Evolutionary conservation across 331 rosid genomes (phyloP).

Genomic region (Malus hybrid): DNA sequence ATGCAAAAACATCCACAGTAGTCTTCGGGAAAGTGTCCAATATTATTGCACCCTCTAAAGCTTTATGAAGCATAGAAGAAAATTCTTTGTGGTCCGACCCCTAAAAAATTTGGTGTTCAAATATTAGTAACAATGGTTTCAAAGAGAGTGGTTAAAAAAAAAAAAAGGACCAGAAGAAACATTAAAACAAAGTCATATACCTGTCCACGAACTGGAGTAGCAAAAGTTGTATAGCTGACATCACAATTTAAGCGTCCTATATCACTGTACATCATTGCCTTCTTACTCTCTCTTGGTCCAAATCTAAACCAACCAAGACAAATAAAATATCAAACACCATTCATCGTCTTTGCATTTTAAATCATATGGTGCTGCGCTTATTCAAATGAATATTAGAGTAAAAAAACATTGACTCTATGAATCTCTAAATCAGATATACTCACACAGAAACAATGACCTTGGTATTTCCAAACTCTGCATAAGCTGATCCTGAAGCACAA

Average conservation of each 20-base stretch:
- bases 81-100: conserved; percentile 78
- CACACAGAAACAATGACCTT: conserved; percentile 98
- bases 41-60: conserved; percentile 91
- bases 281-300: conserved; percentile 99
- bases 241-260: conserved; percentile 82
- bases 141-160: background rate
- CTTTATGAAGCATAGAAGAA: conserved; percentile 81
- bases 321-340: background rate
- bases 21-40: conserved; percentile 90
- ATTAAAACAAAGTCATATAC: conserved; percentile 23
- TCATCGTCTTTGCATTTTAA: background rate
- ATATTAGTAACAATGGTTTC: conserved; percentile 13
- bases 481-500: conserved; percentile 96
- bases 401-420: background rate
- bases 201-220: conserved; percentile 81
- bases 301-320: conserved; percentile 38
- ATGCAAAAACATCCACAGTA: conserved; percentile 90
- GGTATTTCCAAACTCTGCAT: conserved; percentile 91
- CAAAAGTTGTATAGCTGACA: conserved; percentile 76
- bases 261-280: conserved; percentile 95
- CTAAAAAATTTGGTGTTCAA: conserved; percentile 30
- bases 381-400: background rate
- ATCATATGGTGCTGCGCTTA: background rate
- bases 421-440: conserved; percentile 25
- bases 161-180: background rate